A percentile compares a stretch with the other conserved stretches of the same genome.
These are phyloP conservation scores for Beta lomatogona DNA, from an alignment of 179 eudicot species.

Conservation along the genomic window DNA sequence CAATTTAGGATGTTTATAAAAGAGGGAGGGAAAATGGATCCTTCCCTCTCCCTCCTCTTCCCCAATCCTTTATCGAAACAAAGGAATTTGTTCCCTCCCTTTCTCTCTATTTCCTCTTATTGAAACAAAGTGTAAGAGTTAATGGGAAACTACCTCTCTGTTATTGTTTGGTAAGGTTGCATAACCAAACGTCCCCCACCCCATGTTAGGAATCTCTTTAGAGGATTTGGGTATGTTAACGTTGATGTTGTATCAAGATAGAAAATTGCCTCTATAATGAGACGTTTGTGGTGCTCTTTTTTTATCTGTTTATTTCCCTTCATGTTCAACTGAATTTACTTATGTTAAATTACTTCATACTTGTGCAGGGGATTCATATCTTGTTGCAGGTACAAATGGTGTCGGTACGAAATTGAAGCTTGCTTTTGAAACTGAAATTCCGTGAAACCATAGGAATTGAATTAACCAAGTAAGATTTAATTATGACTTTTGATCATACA, in stretches of 20 bases:
- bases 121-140: not conserved
- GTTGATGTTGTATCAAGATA: not conserved
- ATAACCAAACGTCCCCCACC: not conserved
- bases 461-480: constrained; percentile 51
- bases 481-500: constrained; percentile 11
- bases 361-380: constrained; percentile 82
- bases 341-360: not conserved
- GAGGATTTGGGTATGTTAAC: not conserved
- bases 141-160: not conserved
- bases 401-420: constrained; percentile 95
- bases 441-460: constrained; percentile 93
- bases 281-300: not conserved
- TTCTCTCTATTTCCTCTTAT: too few species aligned
- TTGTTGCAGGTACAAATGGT: constrained; percentile 98
- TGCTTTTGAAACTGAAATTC: constrained; percentile 90
- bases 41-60: too few species aligned
- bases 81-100: too few species aligned
- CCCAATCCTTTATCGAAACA: too few species aligned
- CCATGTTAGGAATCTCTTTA: not conserved
- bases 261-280: not conserved
- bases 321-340: not conserved
- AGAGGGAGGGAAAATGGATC: too few species aligned
- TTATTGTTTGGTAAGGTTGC: not conserved
- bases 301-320: not conserved
- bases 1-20: too few species aligned